Evolutionary conservation across 2,329 filamentous ascomycete species (phyloP).

Genomic region (Diaporthe australafricana): DNA sequence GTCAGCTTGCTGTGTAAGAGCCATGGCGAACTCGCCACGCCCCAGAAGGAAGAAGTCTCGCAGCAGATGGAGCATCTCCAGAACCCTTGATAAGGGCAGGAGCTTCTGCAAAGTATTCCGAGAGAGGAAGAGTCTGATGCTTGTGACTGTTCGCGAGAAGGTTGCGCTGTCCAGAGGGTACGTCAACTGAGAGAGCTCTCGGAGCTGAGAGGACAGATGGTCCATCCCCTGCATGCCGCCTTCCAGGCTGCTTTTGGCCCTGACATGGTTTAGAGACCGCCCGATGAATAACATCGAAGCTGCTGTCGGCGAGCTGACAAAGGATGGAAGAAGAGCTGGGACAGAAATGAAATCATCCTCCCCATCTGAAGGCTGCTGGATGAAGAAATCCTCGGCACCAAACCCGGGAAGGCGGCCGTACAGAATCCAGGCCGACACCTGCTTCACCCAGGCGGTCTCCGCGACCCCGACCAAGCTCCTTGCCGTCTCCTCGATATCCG

Average conservation of each 20-base stretch:
- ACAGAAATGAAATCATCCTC: conserved; percentile 70
- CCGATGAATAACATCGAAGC: conserved; percentile 92
- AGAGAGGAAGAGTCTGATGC: conserved; percentile 84
- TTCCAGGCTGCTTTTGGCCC: conserved; percentile 63
- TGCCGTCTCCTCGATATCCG: conserved; percentile 84
- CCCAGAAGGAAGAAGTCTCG: conserved; percentile 90
- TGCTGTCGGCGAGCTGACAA: conserved; percentile 80
- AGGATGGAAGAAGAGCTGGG: conserved; percentile 76
- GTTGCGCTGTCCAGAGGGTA: conserved; percentile 80
- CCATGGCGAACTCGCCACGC: conserved; percentile 90
- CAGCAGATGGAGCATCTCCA: conserved; percentile 81
- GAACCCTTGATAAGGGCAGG: conserved; percentile 80
- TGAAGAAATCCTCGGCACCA: conserved; percentile 88
- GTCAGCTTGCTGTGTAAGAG: conserved; percentile 87
- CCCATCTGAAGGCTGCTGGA: conserved; percentile 63
- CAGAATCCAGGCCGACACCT: conserved; percentile 89
- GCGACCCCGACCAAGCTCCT: conserved; percentile 79
- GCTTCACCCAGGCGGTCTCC: conserved; percentile 91
- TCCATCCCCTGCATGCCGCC: conserved; percentile 63
- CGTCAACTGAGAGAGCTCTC: conserved; percentile 73
- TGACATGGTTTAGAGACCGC: conserved; percentile 86
- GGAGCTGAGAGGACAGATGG: conserved; percentile 76
- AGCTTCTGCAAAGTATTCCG: conserved; percentile 86
- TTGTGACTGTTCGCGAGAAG: conserved; percentile 78
- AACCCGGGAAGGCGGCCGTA: conserved; percentile 86